Base-by-base conservation (phyloP, 352 stramenopile genomes). In the Stramenopiles sp. region DNA sequence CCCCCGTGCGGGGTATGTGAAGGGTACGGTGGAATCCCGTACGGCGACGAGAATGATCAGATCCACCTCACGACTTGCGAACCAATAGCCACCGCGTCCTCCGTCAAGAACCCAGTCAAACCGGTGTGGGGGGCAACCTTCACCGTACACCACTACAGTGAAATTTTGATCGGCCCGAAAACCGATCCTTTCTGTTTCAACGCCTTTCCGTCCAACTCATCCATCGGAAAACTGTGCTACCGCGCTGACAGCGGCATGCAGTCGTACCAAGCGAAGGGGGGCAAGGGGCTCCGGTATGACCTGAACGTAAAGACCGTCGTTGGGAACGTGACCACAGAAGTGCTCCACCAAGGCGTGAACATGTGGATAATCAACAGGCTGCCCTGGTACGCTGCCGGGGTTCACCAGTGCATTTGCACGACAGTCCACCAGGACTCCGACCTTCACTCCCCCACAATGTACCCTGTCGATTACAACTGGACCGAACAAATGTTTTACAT, bases 331-430 rank as follows among this genome's bases (percentile, higher is more conserved):
- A 77, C 73, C 18, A 68, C 4, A 34, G 75, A 36, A 34, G 53
- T 77, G 4, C 25, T 77, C 3, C 74, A 76, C 73, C 2, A 76
- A 34, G 34, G 75, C 32, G 68, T 36, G n/a, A 77, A 76, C 73
- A 76, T 77, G 34, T 77, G 73, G 73, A 76, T 76, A n/a, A 48
- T 49, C 32, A 77, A 77, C 73, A 37, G 74, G 33, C 74, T 76
- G 34, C 74, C 49, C 74, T 76, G 73, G 49, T 77, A 76, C 68
- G 53, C 49, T 1, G 12, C 32, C 12, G 53, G 73, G 3, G 32
- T 77, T 32, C 25, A 2, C 3, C 74, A 76, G 74, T 76, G 73
- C 74, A 74, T 77, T 74, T 77, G 49, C 74, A 77, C 73, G 12
- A 73, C 68, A 74, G 73, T 77, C 74, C 73, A 74, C 32, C 34